Evolutionary conservation across 129 eudicot genomes (phyloP), one percentile per base, ranked within the genome.

Genomic region (Pittosporum tobira): DNA sequence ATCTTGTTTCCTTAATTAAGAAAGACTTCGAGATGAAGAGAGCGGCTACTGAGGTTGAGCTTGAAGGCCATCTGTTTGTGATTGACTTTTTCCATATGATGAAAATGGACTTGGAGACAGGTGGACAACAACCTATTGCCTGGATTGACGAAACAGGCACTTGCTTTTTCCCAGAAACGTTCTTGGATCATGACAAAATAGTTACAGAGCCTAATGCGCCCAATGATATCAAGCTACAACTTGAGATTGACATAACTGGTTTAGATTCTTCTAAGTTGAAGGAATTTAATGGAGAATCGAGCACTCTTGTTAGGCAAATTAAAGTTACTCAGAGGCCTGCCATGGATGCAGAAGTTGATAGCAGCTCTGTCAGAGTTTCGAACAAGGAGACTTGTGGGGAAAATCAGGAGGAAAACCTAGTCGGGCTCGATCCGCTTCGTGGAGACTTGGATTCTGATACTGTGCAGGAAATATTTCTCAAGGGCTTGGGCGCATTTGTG

Each of bases 71-170:
- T 12, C 65, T 64, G 47, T 61, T 75, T 67, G 45, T 86, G 36
- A 63, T 91, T 14, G 88, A 91, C 50, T 80, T 91, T 37, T 66
- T 86, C 46, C 74, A 72, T 63, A 91, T 86, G 98, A 68, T 72
- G 61, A 75, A 75, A 59, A 43, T 91, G 22, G 87, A 86, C 67
- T 56, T 91, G 70, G 76, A 69, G 57, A 75, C 96, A 0, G 94
- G 90, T 37, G 10, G 64, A 11, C 75, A 76, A 44, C 78, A 78
- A 43, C 94, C 98, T n/a, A 86, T 91, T 53, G 96, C 96, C 21
- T 91, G 98, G 98, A 91, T 91, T 66, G 98, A 91, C 66, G 94
- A 83, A 24, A 54, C 50, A 2, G 94, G 81, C 22, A 70, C 55
- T 16, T 86, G 96, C 38, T 74, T 86, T 43, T 83, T 91, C 47